These are phyloP conservation scores for Ustilago bromivora DNA, from an alignment of 1,284 basidiomycete species.

Conservation along the genomic window DNA sequence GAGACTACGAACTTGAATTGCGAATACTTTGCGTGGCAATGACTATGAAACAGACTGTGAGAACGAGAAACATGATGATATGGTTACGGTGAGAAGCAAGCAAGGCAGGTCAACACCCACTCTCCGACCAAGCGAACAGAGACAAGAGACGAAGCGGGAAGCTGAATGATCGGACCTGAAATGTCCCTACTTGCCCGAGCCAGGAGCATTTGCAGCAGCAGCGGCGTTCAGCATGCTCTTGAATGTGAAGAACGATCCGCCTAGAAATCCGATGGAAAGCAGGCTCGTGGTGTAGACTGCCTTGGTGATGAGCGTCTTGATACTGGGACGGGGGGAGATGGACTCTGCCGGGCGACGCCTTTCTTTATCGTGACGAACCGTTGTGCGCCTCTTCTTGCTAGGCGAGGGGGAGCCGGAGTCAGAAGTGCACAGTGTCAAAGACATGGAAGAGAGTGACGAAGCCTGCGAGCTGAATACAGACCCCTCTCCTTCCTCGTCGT, in stretches of 20 bases:
- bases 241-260: conserved; percentile 43
- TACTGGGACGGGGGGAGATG: conserved; percentile 6
- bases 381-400: conserved; percentile 18
- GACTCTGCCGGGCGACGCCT: neutral
- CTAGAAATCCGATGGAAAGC: conserved; percentile 37
- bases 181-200: conserved; percentile 6
- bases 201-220: conserved; percentile 32
- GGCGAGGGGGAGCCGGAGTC: conserved; percentile 1
- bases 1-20: neutral
- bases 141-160: neutral
- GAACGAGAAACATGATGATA: neutral
- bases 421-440: neutral
- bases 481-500: neutral
- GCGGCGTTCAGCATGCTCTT: conserved; percentile 46
- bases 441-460: neutral
- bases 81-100: neutral
- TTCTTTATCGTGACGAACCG: neutral
- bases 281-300: conserved; percentile 23
- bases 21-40: conserved; percentile 1
- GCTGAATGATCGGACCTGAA: neutral
- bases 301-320: conserved; percentile 13
- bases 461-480: neutral
- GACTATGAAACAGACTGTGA: conserved; percentile 6
- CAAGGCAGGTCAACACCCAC: neutral
- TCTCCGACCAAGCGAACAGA: neutral